Conservation (phyloP, 768 basidiomycete genomes). For the Clathrus columnatus region DNA sequence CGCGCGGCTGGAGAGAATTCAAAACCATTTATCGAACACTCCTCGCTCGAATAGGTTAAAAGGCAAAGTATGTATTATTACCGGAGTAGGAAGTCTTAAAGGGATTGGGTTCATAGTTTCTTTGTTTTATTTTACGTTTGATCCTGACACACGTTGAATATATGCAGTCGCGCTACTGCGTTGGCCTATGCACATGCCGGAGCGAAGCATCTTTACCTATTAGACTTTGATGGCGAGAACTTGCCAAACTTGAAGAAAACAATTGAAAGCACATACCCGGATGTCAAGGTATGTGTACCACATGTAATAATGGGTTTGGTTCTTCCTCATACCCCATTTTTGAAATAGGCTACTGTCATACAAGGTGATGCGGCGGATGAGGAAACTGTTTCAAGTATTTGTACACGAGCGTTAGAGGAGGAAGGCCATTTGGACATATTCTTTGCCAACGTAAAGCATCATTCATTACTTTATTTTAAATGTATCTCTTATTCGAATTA, state of each 20-base stretch:
- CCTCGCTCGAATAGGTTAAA: slow-evolving; percentile 49
- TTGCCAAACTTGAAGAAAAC: slow-evolving; percentile 63
- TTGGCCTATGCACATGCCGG: slow-evolving; percentile 76
- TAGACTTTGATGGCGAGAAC: slow-evolving; percentile 61
- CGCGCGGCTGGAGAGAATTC: slow-evolving; percentile 59
- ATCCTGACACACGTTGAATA: no score
- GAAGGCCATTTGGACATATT: slow-evolving; percentile 88
- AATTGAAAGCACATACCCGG: slow-evolving; percentile 58
- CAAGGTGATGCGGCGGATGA: slow-evolving; percentile 84
- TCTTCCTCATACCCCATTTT: background rate
- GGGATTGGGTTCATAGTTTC: slow-evolving; percentile 69
- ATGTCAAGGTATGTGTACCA: slow-evolving; percentile 68
- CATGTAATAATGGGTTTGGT: background rate
- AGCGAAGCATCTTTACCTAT: slow-evolving; percentile 65
- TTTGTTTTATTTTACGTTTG: background rate
- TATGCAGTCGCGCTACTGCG: slow-evolving; percentile 63
- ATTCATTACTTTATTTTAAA: background rate
- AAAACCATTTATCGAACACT: slow-evolving; percentile 50
- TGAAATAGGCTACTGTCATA: slow-evolving; percentile 58
- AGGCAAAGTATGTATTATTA: slow-evolving; percentile 79
- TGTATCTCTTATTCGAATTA: background rate
- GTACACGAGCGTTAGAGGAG: slow-evolving; percentile 65
- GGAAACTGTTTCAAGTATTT: slow-evolving; percentile 52
- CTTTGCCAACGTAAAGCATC: slow-evolving; percentile 71
- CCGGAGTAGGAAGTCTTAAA: slow-evolving; percentile 77